Percentiles rank a stretch among this genome's conserved stretches.
Conservation (phyloP, 2,329 filamentous ascomycete genomes). For the Xylaria multiplex region DNA sequence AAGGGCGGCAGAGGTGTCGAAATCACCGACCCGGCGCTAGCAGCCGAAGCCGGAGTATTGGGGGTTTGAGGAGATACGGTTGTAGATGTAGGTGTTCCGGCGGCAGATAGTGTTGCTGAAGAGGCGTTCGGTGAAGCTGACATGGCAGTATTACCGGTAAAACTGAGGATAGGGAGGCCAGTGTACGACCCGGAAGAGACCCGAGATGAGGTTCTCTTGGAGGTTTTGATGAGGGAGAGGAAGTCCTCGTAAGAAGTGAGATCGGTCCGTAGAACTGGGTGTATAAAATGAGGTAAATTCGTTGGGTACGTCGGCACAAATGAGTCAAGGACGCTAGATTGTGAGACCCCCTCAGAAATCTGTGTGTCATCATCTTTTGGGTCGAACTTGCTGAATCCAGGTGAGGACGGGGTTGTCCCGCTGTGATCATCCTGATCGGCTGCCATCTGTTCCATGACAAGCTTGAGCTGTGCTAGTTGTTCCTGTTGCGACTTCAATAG, state of each 20-base stretch:
- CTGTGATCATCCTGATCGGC: constrained; percentile 77
- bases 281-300: constrained; percentile 84
- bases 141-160: constrained; percentile 58
- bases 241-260: constrained; percentile 87
- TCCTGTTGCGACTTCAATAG: constrained; percentile 91
- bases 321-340: constrained; percentile 56
- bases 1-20: constrained; percentile 66
- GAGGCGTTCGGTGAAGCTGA: constrained; percentile 67
- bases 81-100: constrained; percentile 57
- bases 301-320: constrained; percentile 67
- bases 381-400: constrained; percentile 77
- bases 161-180: constrained; percentile 65
- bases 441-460: constrained; percentile 88
- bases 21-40: constrained; percentile 57
- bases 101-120: constrained; percentile 65
- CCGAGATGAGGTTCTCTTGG: constrained; percentile 68
- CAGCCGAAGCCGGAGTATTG: constrained; percentile 64
- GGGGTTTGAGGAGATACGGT: constrained; percentile 68
- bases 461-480: constrained; percentile 89
- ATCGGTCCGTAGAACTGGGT: constrained; percentile 85
- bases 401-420: constrained; percentile 84
- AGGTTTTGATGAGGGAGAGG: constrained; percentile 75
- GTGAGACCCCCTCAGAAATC: constrained; percentile 51
- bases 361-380: constrained; percentile 57
- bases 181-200: constrained; percentile 77